Evolutionary conservation across 164 flowering plant species (phyloP), one percentile per base, ranked within the genome.

Genomic region (Vitis riparia): DNA sequence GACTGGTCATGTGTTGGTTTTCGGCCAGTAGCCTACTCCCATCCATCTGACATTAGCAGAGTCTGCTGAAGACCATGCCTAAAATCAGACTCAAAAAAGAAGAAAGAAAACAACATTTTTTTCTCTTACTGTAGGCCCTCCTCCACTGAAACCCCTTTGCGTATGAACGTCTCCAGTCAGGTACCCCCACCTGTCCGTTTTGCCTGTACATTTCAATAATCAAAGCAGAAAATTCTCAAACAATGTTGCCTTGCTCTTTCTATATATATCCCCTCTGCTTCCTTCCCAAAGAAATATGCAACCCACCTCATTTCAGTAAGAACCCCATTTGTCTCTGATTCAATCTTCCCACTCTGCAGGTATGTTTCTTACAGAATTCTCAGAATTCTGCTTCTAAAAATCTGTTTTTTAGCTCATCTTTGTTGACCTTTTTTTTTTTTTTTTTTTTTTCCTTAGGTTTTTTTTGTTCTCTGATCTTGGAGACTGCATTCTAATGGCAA

Each of bases 1-100:
- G 68, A 68, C 72, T 68, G 77, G 75, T 78, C 63, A 64, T 49
- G 65, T 78, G 68, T 65, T 71, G 76, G 78, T 75, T 59, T 58
- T 15, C 15, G 58, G 65, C 69, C 57, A 77, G 80, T 73, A 55
- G 72, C 77, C 80, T 67, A 77, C 75, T 71, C 13, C 71, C 63
- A 17, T 49, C 47, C 66, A 48, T 27, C 17, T 23, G 37, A 37
- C 51, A 44, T 51, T 44, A 7, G n/a, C 65, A 62, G n/a, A 53
- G 55, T 51, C 68, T 55, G 52, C 65, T 12, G 11, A 58, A 11
- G 6, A 29, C 7, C 5, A 67, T 29, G 32, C 7, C 17, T n/a
- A 65, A 50, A 59, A 44, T 8, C 49, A 44, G 29, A 59, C 51
- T 48, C 62, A 57, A 57, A 67, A 53, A 53, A 5, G 56, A 53